Evolutionary conservation across 495 filamentous ascomycete genomes (phyloP), one percentile per base, ranked within the genome.

Genomic region (Xylaria castorea): DNA sequence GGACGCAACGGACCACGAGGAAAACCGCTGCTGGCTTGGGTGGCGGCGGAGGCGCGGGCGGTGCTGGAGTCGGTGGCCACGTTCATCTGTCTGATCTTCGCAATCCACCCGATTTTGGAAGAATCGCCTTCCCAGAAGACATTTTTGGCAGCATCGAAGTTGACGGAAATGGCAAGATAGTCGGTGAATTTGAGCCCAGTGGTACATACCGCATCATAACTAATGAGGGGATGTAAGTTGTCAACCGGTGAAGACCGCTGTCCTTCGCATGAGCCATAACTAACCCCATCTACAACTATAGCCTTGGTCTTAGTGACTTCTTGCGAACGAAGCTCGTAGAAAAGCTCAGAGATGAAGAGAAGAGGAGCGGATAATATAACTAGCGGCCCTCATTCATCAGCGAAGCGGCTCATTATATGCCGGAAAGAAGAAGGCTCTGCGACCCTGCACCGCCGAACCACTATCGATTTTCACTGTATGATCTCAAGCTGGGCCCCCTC

Each of bases 101-200:
- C 71, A 91, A 92, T 66, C 93, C 94, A 22, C 95, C 95, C 9
- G 94, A 97, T 74, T 99, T 88, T 84, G 96, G 96, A 0, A 81
- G 96, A 64, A 97, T 97, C 76, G 92, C 95, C 58, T 93, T 92
- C 79, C 90, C 92, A 0, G 95, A 97, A 81, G 94, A 98, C 83
- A 98, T 98, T 70, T 91, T 98, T 76, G 95, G 95, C 42, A 97
- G 95, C 77, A 85, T 97, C 61, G 91, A 96, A 78, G 93, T 97
- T 12, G 91, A 97, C 84, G 88, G 86, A 4, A 73, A 87, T 25
- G 95, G 95, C 1, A 82, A 88, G n/a, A 93, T 97, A 77, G 67
- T 88, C 22, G 82, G 88, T 69, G 87, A 89, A n/a, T 92, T 88
- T 76, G 87, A 93, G 81, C 75, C 82, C 34, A 91, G 89, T 74